Evolutionary conservation across 2,329 filamentous ascomycete genomes (phyloP), one percentile per base, ranked within the genome.

Genomic region (Scorias spongiosa): DNA sequence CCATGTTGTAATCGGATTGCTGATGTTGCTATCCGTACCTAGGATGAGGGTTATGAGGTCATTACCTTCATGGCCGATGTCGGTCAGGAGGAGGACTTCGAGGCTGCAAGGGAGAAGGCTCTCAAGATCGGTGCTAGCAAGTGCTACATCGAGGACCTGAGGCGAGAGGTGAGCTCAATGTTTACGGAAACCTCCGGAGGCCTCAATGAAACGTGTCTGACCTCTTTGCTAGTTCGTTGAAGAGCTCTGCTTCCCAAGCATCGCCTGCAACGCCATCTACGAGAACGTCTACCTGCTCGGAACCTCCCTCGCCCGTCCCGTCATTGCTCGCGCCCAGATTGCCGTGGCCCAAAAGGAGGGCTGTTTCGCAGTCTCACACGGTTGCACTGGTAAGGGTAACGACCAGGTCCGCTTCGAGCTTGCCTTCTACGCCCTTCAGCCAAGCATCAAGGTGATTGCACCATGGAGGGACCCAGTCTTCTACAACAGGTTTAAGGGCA

Each of bases 181-280:
- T 12, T 18, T 14, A 26, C 20, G 7, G 20, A 26, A 26, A 7
- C 20, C 20, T 26, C 20, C 20, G 7, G 7, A 26, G 3, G 20
- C 7, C 20, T 26, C 20, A 7, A 7, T 26, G 20, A 26, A 26
- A 26, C 20, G 20, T 7, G 4, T 26, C 20, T 26, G 20, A 26
- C 20, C 20, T 26, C 20, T 3, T 3, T 26, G 4, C 5, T 80
- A 85, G 64, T 88, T 91, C 57, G 76, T 91, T 52, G 81, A 87
- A 54, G 75, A 89, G 68, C 72, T 91, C 39, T 81, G 80, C 70
- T 88, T 80, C 74, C 80, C 75, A 42, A 84, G 84, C 48, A 75
- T 91, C 50, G 81, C 85, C 64, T 84, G 78, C 66, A 75, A 74
- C 54, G 71, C 71, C 49, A 59, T 62, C 42, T 67, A 68, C 58